A percentile compares a stretch with the other conserved stretches of the same genome.
These are phyloP conservation scores for Backusella tarrabulga DNA, from an alignment of 192 early-diverging fungal species.

Conservation along the genomic window DNA sequence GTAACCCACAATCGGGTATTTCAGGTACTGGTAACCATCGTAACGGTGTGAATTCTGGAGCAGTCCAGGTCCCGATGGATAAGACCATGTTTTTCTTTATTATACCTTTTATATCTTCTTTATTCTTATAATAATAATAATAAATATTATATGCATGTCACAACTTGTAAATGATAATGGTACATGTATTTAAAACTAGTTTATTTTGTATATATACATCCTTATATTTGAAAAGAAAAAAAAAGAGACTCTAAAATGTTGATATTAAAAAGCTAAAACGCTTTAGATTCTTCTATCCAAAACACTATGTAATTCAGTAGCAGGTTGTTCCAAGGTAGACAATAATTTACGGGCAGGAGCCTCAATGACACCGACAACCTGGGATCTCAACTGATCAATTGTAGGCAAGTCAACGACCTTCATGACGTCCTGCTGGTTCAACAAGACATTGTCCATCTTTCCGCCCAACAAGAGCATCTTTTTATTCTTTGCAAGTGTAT, in stretches of 20 bases:
- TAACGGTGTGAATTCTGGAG: not conserved
- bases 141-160: not conserved
- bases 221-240: not conserved
- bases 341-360: conserved; percentile 43
- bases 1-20: conserved; percentile 15
- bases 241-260: not conserved
- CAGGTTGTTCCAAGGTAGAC: conserved; percentile 31
- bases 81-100: not conserved
- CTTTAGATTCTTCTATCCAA: conserved; percentile 33
- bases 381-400: conserved; percentile 40
- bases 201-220: conserved; percentile 6
- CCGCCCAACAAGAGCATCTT: conserved; percentile 58
- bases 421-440: conserved; percentile 49
- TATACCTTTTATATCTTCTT: not conserved
- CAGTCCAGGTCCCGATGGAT: not conserved
- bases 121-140: not conserved
- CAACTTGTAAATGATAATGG: not conserved
- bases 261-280: not conserved
- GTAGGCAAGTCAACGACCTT: conserved; percentile 50
- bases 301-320: conserved; percentile 32
- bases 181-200: not conserved
- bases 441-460: conserved; percentile 49
- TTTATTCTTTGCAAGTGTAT: conserved; percentile 47
- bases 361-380: conserved; percentile 48
- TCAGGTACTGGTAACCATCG: not conserved